A percentile compares a stretch with the other conserved stretches of the same genome.
Conservation (phyloP, 345 rosid genomes). For the Hibiscus syriacus region DNA sequence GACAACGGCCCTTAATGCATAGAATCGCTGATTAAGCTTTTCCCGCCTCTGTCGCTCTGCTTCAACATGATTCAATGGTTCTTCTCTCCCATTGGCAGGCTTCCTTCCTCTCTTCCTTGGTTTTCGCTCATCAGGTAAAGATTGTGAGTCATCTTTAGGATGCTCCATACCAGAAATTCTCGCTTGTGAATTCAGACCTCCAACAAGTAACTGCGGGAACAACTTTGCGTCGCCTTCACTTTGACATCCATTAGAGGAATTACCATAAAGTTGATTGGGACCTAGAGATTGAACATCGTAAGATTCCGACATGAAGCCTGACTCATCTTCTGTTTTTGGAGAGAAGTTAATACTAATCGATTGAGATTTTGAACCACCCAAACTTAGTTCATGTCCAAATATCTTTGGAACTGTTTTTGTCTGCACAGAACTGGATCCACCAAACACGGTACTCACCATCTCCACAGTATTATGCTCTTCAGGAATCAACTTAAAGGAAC, state of each 20-base stretch:
- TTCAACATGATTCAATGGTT: conserved; percentile 90
- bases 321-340: conserved; percentile 80
- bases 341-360: conserved; percentile 74
- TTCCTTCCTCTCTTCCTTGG: conserved; percentile 97
- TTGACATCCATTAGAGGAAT: conserved; percentile 41
- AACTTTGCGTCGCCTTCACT: conserved; percentile 36
- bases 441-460: conserved; percentile 53
- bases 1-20: conserved; percentile 82
- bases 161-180: conserved; percentile 40
- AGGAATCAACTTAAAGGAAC: conserved; percentile 53
- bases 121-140: conserved; percentile 60
- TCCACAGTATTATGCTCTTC: conserved; percentile 59
- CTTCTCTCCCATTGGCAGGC: conserved; percentile 98
- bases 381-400: conserved; percentile 76
- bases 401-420: conserved; percentile 64
- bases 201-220: conserved; percentile 38
- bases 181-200: conserved; percentile 34
- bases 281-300: conserved; percentile 42
- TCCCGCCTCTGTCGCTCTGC: conserved; percentile 97
- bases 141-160: conserved; percentile 52
- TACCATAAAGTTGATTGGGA: conserved; percentile 47
- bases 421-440: conserved; percentile 47
- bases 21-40: conserved; percentile 94
- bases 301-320: conserved; percentile 50
- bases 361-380: conserved; percentile 59